Evolutionary conservation across 345 rosid genomes (phyloP), one percentile per base, ranked within the genome.

Genomic region (Aethionema arabicum): DNA sequence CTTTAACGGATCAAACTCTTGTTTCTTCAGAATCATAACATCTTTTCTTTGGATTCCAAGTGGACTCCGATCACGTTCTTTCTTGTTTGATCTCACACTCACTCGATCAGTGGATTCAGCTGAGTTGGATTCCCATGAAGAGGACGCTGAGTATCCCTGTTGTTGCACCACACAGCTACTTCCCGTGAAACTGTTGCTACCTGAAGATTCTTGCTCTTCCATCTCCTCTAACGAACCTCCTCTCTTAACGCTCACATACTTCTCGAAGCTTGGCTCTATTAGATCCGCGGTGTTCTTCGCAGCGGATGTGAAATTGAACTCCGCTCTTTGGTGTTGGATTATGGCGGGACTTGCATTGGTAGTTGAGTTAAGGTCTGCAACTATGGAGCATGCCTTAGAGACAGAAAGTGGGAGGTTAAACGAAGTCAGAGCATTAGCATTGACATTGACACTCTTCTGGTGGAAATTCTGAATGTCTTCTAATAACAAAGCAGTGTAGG

Each of bases 391-490:
- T 52, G 91, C 90, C 69, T 93, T 89, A 45, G 83, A 58, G 41
- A 89, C 75, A 55, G 93, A 87, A 11, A 81, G 47, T 7, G 95
- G 95, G 56, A 87, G 77, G 2, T 83, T 46, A 61, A 74, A 56
- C 8, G 67, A 51, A 12, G 77, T 69, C n/a, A 43, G 51, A 36
- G 44, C 43, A 74, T 35, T 46, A 76, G 16, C 58, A 32, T 48
- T 59, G 44, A 58, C 65, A 21, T 11, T 69, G 8, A 66, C 65
- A 69, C 65, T 82, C 75, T 82, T 87, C 66, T 87, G 97, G 61
- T 90, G 91, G 52, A 93, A 93, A 66, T 87, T 93, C 11, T 93
- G 96, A 71, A 93, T 93, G 66, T 93, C 99, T 63, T 93, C 90
- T 3, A 93, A 80, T 56, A 93, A 56, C 62, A 93, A 58, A 4